phyloP scores from a whole-genome alignment of 1,139 yeast species.

The Nakaseomyces bracarensis region DNA sequence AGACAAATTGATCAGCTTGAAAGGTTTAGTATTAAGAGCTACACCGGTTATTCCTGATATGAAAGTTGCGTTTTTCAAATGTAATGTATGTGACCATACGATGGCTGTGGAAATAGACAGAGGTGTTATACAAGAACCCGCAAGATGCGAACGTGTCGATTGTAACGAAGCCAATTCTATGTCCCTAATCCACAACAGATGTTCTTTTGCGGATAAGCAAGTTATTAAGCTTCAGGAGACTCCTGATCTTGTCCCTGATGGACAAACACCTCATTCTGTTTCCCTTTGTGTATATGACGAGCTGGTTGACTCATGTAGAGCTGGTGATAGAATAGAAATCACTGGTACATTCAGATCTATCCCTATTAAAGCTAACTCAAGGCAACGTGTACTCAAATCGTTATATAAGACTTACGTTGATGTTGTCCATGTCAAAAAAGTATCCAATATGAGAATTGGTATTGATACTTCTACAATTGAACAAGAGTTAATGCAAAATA shows the following conservation, averaged over 20 bases:
- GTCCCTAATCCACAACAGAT: conserved; percentile 85
- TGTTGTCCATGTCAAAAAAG: conserved; percentile 84
- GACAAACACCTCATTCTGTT: conserved; percentile 96
- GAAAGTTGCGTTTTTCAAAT: conserved; percentile 94
- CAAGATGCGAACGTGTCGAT: conserved; percentile 79
- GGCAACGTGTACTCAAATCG: conserved; percentile 75
- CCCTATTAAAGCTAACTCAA: conserved; percentile 81
- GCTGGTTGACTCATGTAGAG: conserved; percentile 85
- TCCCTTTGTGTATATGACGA: conserved; percentile 94
- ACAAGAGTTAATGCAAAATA: conserved; percentile 41
- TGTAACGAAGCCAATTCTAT: conserved; percentile 85
- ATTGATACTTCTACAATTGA: conserved; percentile 66
- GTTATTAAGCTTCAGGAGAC: conserved; percentile 92
- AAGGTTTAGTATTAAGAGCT: conserved; percentile 83
- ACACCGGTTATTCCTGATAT: conserved; percentile 94
- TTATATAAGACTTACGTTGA: conserved; percentile 89
- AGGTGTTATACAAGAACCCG: conserved; percentile 90
- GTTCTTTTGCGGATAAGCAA: conserved; percentile 90
- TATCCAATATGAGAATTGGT: conserved; percentile 74
- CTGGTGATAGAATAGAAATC: conserved; percentile 94
- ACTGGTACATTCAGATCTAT: conserved; percentile 92
- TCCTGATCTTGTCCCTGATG: conserved; percentile 97
- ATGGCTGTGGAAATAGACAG: conserved; percentile 87
- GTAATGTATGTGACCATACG: conserved; percentile 92
- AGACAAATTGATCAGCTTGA: conserved; percentile 82